Evolutionary conservation across 169 alveolate species (phyloP).

Genomic region (Plasmodium cynomolgi): DNA sequence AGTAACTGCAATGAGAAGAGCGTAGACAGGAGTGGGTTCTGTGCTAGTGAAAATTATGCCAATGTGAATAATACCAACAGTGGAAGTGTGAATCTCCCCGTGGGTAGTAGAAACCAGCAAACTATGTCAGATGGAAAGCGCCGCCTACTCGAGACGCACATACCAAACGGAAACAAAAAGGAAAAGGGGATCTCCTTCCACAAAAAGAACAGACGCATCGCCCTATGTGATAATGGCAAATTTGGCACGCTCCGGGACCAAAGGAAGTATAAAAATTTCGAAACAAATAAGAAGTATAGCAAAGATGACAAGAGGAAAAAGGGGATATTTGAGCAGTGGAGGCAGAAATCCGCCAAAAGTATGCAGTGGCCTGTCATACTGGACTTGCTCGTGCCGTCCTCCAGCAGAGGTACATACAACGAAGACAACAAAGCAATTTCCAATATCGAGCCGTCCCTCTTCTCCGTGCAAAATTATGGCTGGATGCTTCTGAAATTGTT

Average conservation of each 20-base stretch:
- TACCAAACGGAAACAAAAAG: background rate
- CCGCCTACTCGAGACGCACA: background rate
- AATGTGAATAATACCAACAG: background rate
- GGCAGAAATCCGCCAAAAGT: constrained; percentile 48
- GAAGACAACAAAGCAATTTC: constrained; percentile 34
- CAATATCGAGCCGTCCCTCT: constrained; percentile 58
- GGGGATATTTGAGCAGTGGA: constrained; percentile 53
- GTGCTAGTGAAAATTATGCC: background rate
- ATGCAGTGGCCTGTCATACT: constrained; percentile 79
- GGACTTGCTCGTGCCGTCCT: constrained; percentile 76
- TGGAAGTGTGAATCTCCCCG: background rate
- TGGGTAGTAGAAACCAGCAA: background rate
- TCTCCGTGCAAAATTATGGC: constrained; percentile 81
- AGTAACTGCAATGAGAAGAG: constrained; percentile 28
- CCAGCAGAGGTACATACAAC: constrained; percentile 55
- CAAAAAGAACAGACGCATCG: constrained; percentile 13
- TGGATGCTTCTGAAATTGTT: constrained; percentile 78
- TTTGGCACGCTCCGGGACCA: background rate
- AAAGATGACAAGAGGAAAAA: constrained; percentile 47
- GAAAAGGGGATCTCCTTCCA: background rate
- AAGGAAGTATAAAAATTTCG: constrained; percentile 29
- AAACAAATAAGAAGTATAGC: constrained; percentile 15
- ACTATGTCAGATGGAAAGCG: background rate
- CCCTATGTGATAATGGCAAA: constrained; percentile 23
- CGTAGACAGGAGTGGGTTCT: background rate